These are phyloP conservation scores for Gelatoporia subvermispora DNA, from an alignment of 768 basidiomycete genomes.

Conservation along the genomic window DNA sequence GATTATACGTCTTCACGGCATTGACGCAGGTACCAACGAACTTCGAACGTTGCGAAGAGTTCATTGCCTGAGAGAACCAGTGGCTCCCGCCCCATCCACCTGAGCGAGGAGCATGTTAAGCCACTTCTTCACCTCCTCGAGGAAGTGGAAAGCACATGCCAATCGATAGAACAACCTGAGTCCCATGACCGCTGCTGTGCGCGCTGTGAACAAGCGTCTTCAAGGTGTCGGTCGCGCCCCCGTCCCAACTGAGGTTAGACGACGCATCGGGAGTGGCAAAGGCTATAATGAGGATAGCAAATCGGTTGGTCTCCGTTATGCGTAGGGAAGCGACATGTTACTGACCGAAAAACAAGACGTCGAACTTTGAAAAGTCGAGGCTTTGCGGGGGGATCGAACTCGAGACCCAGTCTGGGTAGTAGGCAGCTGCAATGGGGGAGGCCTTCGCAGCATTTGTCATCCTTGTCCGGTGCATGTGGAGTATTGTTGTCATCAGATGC, in stretches of 20 bases:
- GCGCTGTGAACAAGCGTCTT: constrained; percentile 52
- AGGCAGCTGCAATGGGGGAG: constrained; percentile 37
- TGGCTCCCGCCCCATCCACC: constrained; percentile 70
- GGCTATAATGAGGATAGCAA: constrained; percentile 32
- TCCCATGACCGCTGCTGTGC: constrained; percentile 51
- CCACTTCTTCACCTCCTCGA: constrained; percentile 24
- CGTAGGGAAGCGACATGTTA: neutral
- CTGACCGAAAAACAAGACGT: constrained; percentile 62
- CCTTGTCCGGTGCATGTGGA: constrained; percentile 15
- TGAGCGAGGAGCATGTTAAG: constrained; percentile 11
- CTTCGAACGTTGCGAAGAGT: constrained; percentile 37
- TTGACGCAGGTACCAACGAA: constrained; percentile 53
- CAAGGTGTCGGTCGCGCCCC: constrained; percentile 46
- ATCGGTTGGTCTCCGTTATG: neutral
- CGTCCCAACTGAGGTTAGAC: constrained; percentile 45
- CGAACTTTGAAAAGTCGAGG: constrained; percentile 60
- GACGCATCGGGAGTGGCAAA: constrained; percentile 69
- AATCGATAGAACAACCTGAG: constrained; percentile 62
- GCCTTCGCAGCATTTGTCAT: constrained; percentile 19
- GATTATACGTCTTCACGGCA: constrained; percentile 51
- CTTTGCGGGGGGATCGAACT: constrained; percentile 46
- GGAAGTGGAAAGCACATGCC: constrained; percentile 40
- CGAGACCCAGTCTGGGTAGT: constrained; percentile 50
- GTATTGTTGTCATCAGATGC: constrained; percentile 38
- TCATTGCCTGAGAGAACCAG: constrained; percentile 59